Percentiles rank a stretch among this genome's conserved stretches.
phyloP scores from a whole-genome alignment of 2,329 filamentous ascomycete species.

The Colletotrichum eremochloae region DNA sequence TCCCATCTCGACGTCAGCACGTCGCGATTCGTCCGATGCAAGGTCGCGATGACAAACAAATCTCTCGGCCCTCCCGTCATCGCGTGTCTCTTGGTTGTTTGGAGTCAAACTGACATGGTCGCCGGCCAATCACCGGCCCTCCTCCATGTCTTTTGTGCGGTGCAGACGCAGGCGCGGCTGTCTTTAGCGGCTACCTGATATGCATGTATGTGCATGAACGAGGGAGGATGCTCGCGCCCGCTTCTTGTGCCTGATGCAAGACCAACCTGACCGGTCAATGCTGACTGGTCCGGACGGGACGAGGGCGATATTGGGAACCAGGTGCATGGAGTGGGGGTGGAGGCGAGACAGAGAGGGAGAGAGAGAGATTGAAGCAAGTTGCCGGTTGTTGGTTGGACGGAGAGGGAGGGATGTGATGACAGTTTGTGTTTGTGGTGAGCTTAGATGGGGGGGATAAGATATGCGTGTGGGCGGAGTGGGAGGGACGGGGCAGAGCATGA shows the following conservation, averaged over 20 bases:
- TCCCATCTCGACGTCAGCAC: not conserved
- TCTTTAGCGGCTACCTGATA: constrained; percentile 32
- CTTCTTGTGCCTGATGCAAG: constrained; percentile 20
- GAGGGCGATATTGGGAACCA: constrained; percentile 29
- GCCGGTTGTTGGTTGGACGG: constrained; percentile 33
- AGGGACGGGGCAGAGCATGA: not conserved
- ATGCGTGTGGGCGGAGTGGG: not conserved
- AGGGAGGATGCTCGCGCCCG: not conserved
- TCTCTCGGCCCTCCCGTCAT: not conserved
- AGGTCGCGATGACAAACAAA: not conserved
- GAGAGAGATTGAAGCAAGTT: constrained; percentile 21
- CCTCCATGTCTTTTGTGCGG: too few relatives aligned
- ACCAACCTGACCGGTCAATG: not conserved
- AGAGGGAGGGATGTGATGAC: not conserved
- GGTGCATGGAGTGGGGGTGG: constrained; percentile 30
- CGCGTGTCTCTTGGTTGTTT: too few relatives aligned
- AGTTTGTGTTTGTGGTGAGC: not conserved
- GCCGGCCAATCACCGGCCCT: not conserved
- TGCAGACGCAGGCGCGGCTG: not conserved
- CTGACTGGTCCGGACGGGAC: constrained; percentile 15
- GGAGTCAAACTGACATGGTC: not conserved
- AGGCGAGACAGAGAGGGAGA: not conserved
- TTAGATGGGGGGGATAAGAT: not conserved
- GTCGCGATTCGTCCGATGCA: constrained; percentile 4
- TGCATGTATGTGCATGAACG: constrained; percentile 12